Evolutionary conservation across 805 yeast genomes (phyloP), one percentile per base, ranked within the genome.

Genomic region (Wickerhamomyces strasburgensis): DNA sequence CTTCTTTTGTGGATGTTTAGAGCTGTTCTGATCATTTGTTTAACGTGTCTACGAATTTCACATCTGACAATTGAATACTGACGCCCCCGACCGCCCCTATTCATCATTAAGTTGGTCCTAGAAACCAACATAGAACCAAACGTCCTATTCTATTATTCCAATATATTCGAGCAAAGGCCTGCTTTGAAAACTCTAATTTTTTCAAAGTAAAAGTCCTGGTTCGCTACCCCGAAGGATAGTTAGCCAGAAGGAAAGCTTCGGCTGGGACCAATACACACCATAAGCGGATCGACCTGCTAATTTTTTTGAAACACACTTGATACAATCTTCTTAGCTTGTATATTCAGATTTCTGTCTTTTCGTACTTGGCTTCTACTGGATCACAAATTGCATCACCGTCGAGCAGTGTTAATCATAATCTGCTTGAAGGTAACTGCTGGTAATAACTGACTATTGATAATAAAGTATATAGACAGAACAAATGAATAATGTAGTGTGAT

Each of bases 61-160:
- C 28, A 8, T 26, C 28, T 26, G 28, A 26, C 28, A 26, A 26
- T 26, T 26, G 28, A 26, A 26, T 21, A 21, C 25, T 21, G 25
- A 21, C 11, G 25, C 25, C 25, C 25, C 25, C 25, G 25, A 21
- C 25, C 25, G 25, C 11, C 25, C 25, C 25, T 21, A 21, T 21
- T 21, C 7, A 21, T 21, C 25, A 21, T 21, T 21, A 21, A 7
- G 25, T 8, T 21, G 25, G 25, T 21, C 25, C 25, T 21, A 21
- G 25, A 21, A 21, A 21, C 25, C 25, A 21, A 21, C 25, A 21
- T 21, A 21, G 25, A 21, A 21, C 25, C 25, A 21, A 21, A 21
- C 25, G 25, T 21, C 25, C 25, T 21, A 21, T 21, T 21, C 25
- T 21, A 21, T 21, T 21, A 21, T 21, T 21, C 25, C 25, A 21